Evolutionary conservation across 2,329 filamentous ascomycete species (phyloP).

Genomic region (Ampelomyces quisqualis): DNA sequence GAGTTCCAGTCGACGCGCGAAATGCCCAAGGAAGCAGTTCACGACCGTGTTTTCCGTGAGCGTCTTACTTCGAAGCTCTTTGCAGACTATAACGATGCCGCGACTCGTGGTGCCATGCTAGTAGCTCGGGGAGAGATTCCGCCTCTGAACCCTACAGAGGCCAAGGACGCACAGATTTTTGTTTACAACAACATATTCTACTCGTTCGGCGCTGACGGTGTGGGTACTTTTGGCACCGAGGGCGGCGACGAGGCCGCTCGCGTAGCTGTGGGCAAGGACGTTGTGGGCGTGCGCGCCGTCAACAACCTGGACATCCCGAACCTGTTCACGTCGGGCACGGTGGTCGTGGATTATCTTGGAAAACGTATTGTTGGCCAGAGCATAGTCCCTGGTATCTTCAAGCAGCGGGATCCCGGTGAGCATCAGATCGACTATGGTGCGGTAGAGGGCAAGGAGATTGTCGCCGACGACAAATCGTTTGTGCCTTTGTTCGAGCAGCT

Average conservation of each 20-base stretch:
- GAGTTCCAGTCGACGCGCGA: slow-evolving; percentile 97
- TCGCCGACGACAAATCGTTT: slow-evolving; percentile 87
- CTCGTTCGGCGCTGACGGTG: slow-evolving; percentile 95
- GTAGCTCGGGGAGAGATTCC: slow-evolving; percentile 91
- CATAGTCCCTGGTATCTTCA: slow-evolving; percentile 98
- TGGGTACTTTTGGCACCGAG: slow-evolving; percentile 94
- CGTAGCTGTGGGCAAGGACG: slow-evolving; percentile 95
- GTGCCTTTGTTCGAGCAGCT: slow-evolving; percentile 82
- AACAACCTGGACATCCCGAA: slow-evolving; percentile 96
- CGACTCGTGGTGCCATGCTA: slow-evolving; percentile 84
- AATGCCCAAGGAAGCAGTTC: slow-evolving; percentile 87
- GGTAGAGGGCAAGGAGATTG: slow-evolving; percentile 93
- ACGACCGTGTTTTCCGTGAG: slow-evolving; percentile 94
- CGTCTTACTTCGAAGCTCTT: slow-evolving; percentile 93
- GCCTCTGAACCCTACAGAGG: slow-evolving; percentile 92
- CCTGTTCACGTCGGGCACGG: slow-evolving; percentile 91
- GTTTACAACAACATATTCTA: slow-evolving; percentile 99
- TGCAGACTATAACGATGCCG: slow-evolving; percentile 95
- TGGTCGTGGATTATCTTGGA: slow-evolving; percentile 94
- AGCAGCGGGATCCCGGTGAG: slow-evolving; percentile 94
- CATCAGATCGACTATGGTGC: slow-evolving; percentile 99
- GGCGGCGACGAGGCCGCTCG: slow-evolving; percentile 95
- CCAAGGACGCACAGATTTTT: slow-evolving; percentile 91
- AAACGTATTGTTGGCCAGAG: slow-evolving; percentile 97
- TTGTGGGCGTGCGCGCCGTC: slow-evolving; percentile 87